Evolutionary conservation across 495 filamentous ascomycete genomes (phyloP).

Genomic region (Neurospora discreta): DNA sequence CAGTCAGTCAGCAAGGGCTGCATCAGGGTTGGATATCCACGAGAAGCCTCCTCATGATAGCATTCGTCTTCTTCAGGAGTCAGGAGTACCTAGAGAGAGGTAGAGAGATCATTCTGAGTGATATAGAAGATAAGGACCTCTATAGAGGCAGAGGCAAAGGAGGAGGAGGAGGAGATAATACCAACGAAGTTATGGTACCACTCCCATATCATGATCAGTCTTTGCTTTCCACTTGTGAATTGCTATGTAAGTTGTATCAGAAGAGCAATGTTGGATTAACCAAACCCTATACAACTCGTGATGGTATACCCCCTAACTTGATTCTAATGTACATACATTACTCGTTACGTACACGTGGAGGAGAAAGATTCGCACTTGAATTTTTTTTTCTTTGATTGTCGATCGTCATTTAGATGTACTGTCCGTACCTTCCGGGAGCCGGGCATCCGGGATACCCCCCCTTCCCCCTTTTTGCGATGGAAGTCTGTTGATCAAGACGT

Average conservation of each 20-base stretch:
- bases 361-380: background rate
- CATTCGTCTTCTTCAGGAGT: background rate
- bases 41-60: background rate
- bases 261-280: background rate
- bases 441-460: background rate
- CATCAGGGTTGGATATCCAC: background rate
- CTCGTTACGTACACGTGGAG: background rate
- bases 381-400: background rate
- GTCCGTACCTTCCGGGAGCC: background rate
- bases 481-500: background rate
- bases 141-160: background rate
- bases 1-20: background rate
- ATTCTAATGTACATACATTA: background rate
- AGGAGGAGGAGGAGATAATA: background rate
- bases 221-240: background rate
- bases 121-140: background rate
- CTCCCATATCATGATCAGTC: background rate
- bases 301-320: no score
- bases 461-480: background rate
- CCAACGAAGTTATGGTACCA: background rate
- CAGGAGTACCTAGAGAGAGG: background rate
- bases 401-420: background rate
- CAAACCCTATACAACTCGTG: background rate
- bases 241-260: background rate
- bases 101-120: background rate